Evolutionary conservation across 768 basidiomycete genomes (phyloP).

Genomic region (Boletales sp.): DNA sequence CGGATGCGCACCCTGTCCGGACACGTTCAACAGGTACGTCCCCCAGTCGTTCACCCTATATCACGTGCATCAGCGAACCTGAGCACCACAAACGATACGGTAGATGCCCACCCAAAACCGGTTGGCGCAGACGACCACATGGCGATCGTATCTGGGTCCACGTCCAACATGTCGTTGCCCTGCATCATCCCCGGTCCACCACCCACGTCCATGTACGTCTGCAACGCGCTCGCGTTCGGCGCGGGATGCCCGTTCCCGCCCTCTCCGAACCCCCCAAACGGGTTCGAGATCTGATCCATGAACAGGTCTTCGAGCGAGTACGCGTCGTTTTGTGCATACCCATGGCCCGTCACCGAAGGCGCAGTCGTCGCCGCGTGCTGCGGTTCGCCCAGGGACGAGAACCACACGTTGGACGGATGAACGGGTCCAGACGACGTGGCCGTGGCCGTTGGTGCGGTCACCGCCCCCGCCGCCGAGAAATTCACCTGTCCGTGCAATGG

Average conservation of each 20-base stretch:
- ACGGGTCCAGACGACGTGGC: conserved; percentile 1
- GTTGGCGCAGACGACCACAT: conserved; percentile 64
- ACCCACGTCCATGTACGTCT: conserved; percentile 11
- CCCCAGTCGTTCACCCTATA: conserved; percentile 40
- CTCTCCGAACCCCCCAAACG: conserved; percentile 2
- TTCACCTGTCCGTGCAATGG: conserved; percentile 38
- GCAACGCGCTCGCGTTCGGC: conserved; percentile 1
- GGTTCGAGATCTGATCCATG: conserved; percentile 13
- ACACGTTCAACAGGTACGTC: conserved; percentile 25
- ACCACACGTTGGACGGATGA: conserved; percentile 20
- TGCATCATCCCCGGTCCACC: conserved; percentile 7
- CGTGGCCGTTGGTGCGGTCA: neutral
- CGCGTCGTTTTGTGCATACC: conserved; percentile 2
- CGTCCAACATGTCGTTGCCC: conserved; percentile 8
- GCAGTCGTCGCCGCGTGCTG: neutral
- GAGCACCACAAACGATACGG: neutral
- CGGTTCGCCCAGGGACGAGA: conserved; percentile 2
- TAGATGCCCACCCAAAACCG: conserved; percentile 52
- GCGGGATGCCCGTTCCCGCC: neutral
- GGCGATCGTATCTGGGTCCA: conserved; percentile 49
- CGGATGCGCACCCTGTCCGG: too few relatives aligned
- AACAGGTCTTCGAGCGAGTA: conserved; percentile 24
- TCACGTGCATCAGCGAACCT: neutral
- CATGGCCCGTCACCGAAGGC: neutral
- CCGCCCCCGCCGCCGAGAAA: conserved; percentile 7